Conservation (phyloP, 2,329 filamentous ascomycete species). For the Trichoderma gracile region DNA sequence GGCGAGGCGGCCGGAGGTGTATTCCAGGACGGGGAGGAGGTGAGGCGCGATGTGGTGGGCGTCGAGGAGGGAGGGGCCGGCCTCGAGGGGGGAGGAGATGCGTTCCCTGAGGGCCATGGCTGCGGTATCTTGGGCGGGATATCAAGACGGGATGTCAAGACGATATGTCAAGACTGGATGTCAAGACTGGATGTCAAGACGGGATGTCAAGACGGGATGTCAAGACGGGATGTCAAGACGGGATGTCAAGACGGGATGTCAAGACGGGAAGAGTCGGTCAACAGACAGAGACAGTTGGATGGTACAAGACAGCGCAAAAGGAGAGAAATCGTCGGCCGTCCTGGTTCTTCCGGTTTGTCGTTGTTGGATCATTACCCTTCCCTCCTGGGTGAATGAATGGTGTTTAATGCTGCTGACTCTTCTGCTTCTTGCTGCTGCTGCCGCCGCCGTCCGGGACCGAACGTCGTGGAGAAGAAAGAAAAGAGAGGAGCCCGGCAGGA, state of each 20-base stretch:
- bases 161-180: neutral
- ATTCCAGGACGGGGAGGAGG: slow-evolving; percentile 58
- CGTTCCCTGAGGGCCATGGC: slow-evolving; percentile 53
- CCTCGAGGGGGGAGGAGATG: slow-evolving; percentile 65
- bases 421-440: slow-evolving; percentile 12
- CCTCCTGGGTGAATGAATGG: neutral
- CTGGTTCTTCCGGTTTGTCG: no score
- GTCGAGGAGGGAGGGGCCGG: slow-evolving; percentile 60
- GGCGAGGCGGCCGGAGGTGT: slow-evolving; percentile 57
- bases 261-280: no score
- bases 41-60: slow-evolving; percentile 58
- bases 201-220: no score
- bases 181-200: no score
- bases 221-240: neutral
- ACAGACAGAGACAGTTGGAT: no score
- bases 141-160: neutral
- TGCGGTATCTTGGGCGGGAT: neutral
- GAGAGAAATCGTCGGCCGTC: no score
- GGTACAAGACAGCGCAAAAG: no score
- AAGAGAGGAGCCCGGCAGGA: neutral
- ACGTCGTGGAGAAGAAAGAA: slow-evolving; percentile 19
- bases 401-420: neutral
- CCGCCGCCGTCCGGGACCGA: slow-evolving; percentile 24
- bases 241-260: neutral
- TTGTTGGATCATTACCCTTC: neutral